Conservation (phyloP, 306 rosid species). For the Carpinus viminea region DNA sequence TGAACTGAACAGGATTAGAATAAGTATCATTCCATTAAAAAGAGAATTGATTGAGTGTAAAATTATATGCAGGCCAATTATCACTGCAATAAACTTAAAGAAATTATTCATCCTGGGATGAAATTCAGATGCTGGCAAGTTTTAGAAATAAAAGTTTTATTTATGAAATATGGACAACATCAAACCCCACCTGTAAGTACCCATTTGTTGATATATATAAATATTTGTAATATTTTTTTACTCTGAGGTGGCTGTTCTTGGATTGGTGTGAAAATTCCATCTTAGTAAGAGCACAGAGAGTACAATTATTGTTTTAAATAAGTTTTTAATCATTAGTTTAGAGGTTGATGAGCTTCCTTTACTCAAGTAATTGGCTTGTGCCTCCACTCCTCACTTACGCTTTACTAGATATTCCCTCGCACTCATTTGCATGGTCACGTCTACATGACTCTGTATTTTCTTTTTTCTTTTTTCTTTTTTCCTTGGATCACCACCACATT, state of each 20-base stretch:
- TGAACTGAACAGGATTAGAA: too few relatives aligned
- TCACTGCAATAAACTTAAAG: too few relatives aligned
- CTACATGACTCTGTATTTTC: background rate
- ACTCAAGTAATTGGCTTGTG: background rate
- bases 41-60: too few relatives aligned
- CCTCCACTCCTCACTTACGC: background rate
- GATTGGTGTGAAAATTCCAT: constrained; percentile 25
- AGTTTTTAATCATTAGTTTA: background rate
- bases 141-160: too few relatives aligned
- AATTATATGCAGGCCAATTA: too few relatives aligned
- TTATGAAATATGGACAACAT: background rate
- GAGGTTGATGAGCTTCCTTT: background rate
- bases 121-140: too few relatives aligned
- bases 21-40: too few relatives aligned
- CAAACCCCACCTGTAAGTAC: too few relatives aligned
- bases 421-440: background rate
- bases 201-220: background rate
- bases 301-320: constrained; percentile 10
- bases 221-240: background rate
- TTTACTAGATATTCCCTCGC: background rate
- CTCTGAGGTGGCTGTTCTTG: constrained; percentile 14
- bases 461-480: too few relatives aligned
- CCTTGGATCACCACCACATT: background rate
- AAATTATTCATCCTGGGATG: too few relatives aligned
- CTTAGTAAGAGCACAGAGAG: background rate